Evolutionary conservation across 129 eudicot species (phyloP).

Genomic region (Flaveria sonorensis): DNA sequence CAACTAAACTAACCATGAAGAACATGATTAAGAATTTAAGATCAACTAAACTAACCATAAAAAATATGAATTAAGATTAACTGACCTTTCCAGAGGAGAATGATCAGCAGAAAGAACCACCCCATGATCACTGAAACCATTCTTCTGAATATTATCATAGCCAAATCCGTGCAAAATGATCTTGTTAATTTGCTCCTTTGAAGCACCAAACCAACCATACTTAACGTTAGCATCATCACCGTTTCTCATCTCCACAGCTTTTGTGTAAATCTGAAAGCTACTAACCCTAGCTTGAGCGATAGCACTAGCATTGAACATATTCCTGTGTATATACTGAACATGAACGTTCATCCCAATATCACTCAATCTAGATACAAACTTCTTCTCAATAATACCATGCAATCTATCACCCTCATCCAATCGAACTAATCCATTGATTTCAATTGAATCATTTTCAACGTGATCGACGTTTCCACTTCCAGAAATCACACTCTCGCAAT

Average conservation of each 20-base stretch:
- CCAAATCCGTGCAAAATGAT: slow-evolving; percentile 62
- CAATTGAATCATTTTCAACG: not conserved
- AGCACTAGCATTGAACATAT: slow-evolving; percentile 29
- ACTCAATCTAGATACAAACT: slow-evolving; percentile 43
- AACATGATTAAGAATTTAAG: no score
- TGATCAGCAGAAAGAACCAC: slow-evolving; percentile 62
- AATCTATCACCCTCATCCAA: slow-evolving; percentile 35
- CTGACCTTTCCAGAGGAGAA: slow-evolving; percentile 56
- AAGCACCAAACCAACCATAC: slow-evolving; percentile 78
- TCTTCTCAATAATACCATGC: slow-evolving; percentile 37
- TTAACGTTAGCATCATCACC: slow-evolving; percentile 52
- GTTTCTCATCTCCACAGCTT: slow-evolving; percentile 44
- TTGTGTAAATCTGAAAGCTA: slow-evolving; percentile 38
- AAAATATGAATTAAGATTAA: slow-evolving; percentile 2
- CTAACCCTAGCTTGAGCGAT: slow-evolving; percentile 41
- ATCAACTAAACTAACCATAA: not conserved
- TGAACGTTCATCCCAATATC: slow-evolving; percentile 25
- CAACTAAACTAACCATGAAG: no score
- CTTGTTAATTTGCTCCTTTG: slow-evolving; percentile 48
- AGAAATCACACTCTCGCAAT: slow-evolving; percentile 62
- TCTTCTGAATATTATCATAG: slow-evolving; percentile 18
- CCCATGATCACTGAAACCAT: slow-evolving; percentile 34
- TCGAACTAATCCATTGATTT: slow-evolving; percentile 33
- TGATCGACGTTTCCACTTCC: slow-evolving; percentile 3
- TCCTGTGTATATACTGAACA: slow-evolving; percentile 47